Evolutionary conservation across 768 basidiomycete genomes (phyloP), one percentile per base, ranked within the genome.

Genomic region (Trametes meyenii): DNA sequence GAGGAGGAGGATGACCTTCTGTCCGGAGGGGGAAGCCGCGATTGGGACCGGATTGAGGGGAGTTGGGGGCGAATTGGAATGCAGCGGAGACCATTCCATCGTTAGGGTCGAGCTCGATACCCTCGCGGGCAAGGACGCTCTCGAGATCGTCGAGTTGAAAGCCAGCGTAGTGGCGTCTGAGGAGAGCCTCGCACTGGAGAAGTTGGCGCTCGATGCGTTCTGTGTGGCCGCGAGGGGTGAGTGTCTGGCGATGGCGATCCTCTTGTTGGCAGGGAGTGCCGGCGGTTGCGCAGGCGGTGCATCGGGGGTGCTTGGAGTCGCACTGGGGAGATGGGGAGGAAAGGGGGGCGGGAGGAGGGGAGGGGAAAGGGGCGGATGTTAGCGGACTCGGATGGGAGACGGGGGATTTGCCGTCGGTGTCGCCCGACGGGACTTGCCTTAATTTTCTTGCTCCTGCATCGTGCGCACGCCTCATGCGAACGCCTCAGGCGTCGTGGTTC

Each of bases 361-460:
- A 66, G 69, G 74, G 58, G 65, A 65, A 33, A 33, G 63, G 65
- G 59, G 49, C 62, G 62, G 62, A 36, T 39, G 62, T 64, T 60
- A 64, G 65, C 63, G 66, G 52, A 66, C 55, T 73, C 75, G 70
- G 72, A 76, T 74, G 77, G 75, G 74, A 75, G 76, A 86, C 66
- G 70, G 73, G 88, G 87, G 84, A 88, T 83, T 89, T 90, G 88
- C 89, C 88, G 87, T 85, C 88, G 89, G 87, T 82, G 76, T 77
- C 75, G 77, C 77, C 78, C 81, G 80, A 78, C 74, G 75, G 75
- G 73, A 75, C 74, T 75, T 75, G 74, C 74, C 90, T 94, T 94
- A 78, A 94, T 94, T 89, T 94, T 94, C 86, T 94, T 94, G 80
- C 87, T 89, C 84, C 92, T 90, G 83, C 92, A 94, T 74, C 92